Conservation (phyloP, 345 rosid genomes). For the Gossypium raimondii region DNA sequence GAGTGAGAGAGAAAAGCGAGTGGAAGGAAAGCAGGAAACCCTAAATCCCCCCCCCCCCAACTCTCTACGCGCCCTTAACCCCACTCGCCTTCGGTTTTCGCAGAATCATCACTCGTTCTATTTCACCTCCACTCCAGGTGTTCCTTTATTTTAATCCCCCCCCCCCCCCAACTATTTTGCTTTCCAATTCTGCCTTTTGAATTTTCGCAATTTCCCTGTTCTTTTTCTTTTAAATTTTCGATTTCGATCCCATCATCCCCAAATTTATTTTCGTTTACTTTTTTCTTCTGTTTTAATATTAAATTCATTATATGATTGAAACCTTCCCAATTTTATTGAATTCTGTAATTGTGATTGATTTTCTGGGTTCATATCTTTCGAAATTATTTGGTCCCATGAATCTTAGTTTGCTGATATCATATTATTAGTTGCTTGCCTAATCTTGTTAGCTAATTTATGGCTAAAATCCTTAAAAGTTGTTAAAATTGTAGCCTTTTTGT, state of each 20-base stretch:
- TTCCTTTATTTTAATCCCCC: not conserved
- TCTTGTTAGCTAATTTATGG: not conserved
- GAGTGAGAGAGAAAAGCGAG: conserved; percentile 21
- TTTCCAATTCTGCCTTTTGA: not conserved
- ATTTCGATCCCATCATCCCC: not conserved
- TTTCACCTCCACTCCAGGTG: conserved; percentile 21
- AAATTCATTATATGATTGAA: not conserved
- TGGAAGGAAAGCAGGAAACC: conserved; percentile 13
- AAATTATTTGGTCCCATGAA: not conserved
- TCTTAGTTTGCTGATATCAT: not conserved
- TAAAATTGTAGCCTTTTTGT: not conserved
- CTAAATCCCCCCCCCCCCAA: conserved; percentile 6
- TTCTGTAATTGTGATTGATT: not conserved
- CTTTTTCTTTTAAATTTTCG: not conserved
- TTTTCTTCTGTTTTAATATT: not conserved
- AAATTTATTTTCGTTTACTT: not conserved
- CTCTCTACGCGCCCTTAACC: conserved; percentile 22
- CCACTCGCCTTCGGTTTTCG: conserved; percentile 22
- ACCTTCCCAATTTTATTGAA: no score
- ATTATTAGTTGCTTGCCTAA: not conserved
- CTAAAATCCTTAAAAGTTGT: not conserved
- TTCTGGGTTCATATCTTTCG: not conserved
- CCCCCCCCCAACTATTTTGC: not conserved
- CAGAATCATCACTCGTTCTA: conserved; percentile 14
- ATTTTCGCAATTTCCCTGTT: not conserved